Evolutionary conservation across 192 early-diverging fungal genomes (phyloP), one percentile per base, ranked within the genome.

Genomic region (Podila verticillata): DNA sequence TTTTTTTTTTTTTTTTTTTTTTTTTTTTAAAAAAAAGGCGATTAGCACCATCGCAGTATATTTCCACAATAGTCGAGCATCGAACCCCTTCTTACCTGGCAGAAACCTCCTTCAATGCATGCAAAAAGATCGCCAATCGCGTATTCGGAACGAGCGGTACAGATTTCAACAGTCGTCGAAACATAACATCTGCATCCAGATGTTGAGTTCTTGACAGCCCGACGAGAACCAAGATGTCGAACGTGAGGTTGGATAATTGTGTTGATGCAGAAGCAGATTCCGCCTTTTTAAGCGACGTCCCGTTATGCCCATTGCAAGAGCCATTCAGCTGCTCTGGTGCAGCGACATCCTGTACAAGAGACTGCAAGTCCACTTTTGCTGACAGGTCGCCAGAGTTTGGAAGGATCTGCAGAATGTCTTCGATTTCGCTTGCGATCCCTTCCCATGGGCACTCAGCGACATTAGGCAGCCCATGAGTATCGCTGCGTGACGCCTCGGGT

Each of bases 91-190:
- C 61, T 8, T 80, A 80, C 77, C 69, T 64, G 48, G 36, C 66
- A n/a, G 77, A 59, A n/a, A 80, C 72, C 54, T 80, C 77, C 29
- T 57, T 65, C 19, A 80, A 30, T 26, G 70, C 69, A 32, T 68
- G 30, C 17, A 65, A 22, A 48, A 63, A 60, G 31, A 72, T 54
- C 22, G 61, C 15, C 29, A 72, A 39, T 10, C 77, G 77, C 30
- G 32, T 56, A 48, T 80, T 65, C 28, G 77, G 77, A n/a, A 72
- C 60, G 36, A 34, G 32, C 32, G 44, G 22, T 2, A 80, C 2
- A 6, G 24, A 60, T 29, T 30, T 54, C 56, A 80, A 48, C 9
- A 80, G 47, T 13, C 70, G 29, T 26, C 58, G 10, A 30, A 80
- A 68, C 8, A 80, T 68, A 1, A 29, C 5, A 7, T 17, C 15